Evolutionary conservation across 2,329 filamentous ascomycete genomes (phyloP), one percentile per base, ranked within the genome.

Genomic region (Claviceps sp.): DNA sequence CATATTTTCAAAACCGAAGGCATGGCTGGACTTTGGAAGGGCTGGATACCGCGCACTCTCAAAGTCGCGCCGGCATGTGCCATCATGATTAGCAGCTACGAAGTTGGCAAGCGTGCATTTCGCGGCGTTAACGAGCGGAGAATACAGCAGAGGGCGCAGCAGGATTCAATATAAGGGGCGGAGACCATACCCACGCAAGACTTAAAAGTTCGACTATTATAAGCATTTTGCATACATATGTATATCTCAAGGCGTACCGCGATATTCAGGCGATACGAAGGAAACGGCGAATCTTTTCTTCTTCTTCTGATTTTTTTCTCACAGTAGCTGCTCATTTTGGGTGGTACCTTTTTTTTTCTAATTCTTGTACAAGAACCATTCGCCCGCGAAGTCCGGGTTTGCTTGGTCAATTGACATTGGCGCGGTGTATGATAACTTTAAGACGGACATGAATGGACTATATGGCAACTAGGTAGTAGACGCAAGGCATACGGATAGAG

Each of bases 51-150:
- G 0, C 77, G 93, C 41, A 95, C 89, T 58, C 73, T 97, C 55
- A 97, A 97, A 66, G 90, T 98, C 5, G 91, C 93, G 1, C 93
- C 93, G 1, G 89, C 91, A 0, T 98, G 93, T 68, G 93, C 93
- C 30, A 97, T 98, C 65, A 98, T 98, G 93, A 97, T 98, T 64
- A 94, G 88, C 65, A 95, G 85, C 64, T 98, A 97, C 67, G 93
- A 98, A 68, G 79, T 97, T 40, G 90, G 93, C 49, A 98, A 98
- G 75, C 84, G 87, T 66, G 83, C 86, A 65, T 94, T 94, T 37
- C 76, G 81, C 51, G 77, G 79, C 11, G 80, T 88, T 48, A 96
- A 97, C 54, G 74, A 79, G 61, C 70, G 64, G 20, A 55, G 60
- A 1, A 48, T 47, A 36, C 54, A 40, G 1, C 57, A 57, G 9